Evolutionary conservation across 805 yeast species (phyloP).

Genomic region (Cyberlindnera xylosilytica): DNA sequence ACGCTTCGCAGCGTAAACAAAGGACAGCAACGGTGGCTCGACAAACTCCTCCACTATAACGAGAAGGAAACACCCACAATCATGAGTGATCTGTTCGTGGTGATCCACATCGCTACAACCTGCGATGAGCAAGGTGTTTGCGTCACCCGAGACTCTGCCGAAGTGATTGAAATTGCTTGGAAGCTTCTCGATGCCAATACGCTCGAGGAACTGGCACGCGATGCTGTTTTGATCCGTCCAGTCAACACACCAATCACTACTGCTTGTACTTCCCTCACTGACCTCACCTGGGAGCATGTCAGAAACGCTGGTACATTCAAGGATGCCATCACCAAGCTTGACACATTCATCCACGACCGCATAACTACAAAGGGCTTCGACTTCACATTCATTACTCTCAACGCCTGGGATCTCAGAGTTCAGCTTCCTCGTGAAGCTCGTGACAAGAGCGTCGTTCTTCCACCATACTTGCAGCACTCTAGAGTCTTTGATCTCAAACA

Average conservation of each 20-base stretch:
- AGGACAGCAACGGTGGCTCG: neutral
- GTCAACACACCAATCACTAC: conserved; percentile 64
- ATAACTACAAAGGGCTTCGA: conserved; percentile 42
- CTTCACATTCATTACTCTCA: conserved; percentile 64
- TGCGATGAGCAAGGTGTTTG: conserved; percentile 61
- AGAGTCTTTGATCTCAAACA: conserved; percentile 69
- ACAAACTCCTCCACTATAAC: neutral
- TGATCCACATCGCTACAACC: conserved; percentile 60
- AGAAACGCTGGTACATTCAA: conserved; percentile 55
- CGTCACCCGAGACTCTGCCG: conserved; percentile 64
- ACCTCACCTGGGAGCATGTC: conserved; percentile 60
- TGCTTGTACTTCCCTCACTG: conserved; percentile 46
- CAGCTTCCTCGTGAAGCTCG: conserved; percentile 78
- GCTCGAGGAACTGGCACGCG: conserved; percentile 40
- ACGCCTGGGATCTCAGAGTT: conserved; percentile 71
- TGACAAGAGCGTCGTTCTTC: conserved; percentile 68
- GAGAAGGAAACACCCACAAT: neutral
- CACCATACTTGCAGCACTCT: conserved; percentile 73
- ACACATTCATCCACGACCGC: conserved; percentile 43
- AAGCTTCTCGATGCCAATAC: conserved; percentile 52
- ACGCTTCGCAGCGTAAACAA: conserved; percentile 5
- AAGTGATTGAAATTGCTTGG: conserved; percentile 69
- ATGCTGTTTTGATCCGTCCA: conserved; percentile 54
- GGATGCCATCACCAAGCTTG: conserved; percentile 58
- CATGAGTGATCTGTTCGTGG: conserved; percentile 50